phyloP scores from a whole-genome alignment of 2,329 filamentous ascomycete species.

The Orbilia ellipsospora region DNA sequence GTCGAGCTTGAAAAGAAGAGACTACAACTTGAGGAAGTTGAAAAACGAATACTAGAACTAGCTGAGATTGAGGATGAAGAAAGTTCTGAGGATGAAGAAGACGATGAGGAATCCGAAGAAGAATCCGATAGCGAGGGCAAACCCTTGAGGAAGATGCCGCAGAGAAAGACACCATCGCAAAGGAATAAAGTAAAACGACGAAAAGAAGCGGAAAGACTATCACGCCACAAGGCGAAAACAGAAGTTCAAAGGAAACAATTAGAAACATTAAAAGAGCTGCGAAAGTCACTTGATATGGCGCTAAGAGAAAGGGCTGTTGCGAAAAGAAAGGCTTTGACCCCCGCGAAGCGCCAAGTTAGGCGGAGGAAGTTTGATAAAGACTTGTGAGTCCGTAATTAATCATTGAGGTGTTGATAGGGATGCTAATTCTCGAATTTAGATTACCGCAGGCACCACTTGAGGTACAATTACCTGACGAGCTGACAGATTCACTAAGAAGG shows the following conservation, averaged over 20 bases:
- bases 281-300: constrained; percentile 68
- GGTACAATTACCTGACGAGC: constrained; percentile 82
- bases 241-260: constrained; percentile 79
- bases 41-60: constrained; percentile 63
- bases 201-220: constrained; percentile 83
- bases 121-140: constrained; percentile 58
- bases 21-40: constrained; percentile 57
- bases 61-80: constrained; percentile 71
- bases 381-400: constrained; percentile 61
- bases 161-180: constrained; percentile 74
- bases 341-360: constrained; percentile 61
- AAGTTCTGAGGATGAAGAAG: constrained; percentile 92
- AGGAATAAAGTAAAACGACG: constrained; percentile 87
- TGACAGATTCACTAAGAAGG: constrained; percentile 81
- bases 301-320: constrained; percentile 56
- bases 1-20: constrained; percentile 58
- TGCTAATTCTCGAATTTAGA: constrained; percentile 30
- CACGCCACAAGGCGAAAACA: constrained; percentile 79
- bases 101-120: constrained; percentile 68
- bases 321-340: constrained; percentile 67
- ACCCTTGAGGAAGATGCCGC: constrained; percentile 71
- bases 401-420: not conserved
- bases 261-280: constrained; percentile 76
- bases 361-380: constrained; percentile 65
- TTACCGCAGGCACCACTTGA: constrained; percentile 68